phyloP scores from a whole-genome alignment of 129 eudicot genomes.

The Flaveria robusta region DNA sequence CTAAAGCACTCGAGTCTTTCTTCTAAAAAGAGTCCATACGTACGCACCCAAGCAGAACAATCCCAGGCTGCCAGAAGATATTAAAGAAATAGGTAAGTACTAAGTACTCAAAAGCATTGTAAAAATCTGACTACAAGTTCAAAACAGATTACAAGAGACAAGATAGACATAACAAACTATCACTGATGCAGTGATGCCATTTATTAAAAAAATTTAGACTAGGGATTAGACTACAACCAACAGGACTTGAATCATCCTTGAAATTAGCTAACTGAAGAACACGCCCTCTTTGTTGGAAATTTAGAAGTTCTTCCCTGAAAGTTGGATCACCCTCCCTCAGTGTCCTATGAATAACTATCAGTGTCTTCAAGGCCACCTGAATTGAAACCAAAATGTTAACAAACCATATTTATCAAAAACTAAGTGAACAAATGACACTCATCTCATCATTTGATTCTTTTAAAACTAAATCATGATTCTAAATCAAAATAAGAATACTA shows the following conservation, averaged over 20 bases:
- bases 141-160: not conserved
- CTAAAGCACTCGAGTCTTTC: conserved; percentile 94
- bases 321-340: conserved; percentile 97
- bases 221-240: conserved; percentile 45
- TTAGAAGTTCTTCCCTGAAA: conserved; percentile 85
- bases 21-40: conserved; percentile 87
- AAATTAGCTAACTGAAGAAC: conserved; percentile 83
- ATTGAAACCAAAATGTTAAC: not conserved
- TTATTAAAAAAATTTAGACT: not conserved
- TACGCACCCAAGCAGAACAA: conserved; percentile 98
- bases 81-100: not conserved
- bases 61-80: conserved; percentile 76
- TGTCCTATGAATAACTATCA: conserved; percentile 85
- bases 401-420: not conserved
- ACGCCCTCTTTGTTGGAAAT: conserved; percentile 86
- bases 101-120: not conserved
- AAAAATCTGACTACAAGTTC: not conserved
- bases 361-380: conserved; percentile 91
- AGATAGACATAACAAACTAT: conserved; percentile 3
- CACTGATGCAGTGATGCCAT: not conserved
- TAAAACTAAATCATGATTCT: no score
- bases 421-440: no score
- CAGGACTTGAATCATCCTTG: conserved; percentile 96
- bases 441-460: no score
- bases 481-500: not conserved